Evolutionary conservation across 495 filamentous ascomycete species (phyloP).

Genomic region (Neurospora intermedia): DNA sequence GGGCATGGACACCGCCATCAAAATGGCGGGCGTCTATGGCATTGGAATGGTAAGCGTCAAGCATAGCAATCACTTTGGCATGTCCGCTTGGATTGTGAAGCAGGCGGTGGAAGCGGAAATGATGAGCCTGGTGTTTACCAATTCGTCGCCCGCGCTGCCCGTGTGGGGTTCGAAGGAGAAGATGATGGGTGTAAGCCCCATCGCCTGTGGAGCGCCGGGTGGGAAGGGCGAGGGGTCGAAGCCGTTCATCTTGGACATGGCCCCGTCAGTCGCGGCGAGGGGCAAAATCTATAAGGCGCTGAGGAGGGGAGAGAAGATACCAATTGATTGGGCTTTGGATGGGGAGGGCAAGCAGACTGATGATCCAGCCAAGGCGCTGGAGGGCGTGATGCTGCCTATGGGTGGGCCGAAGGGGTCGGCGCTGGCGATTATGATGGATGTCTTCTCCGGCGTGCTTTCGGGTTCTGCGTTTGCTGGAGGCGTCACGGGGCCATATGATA

Average conservation of each 20-base stretch:
- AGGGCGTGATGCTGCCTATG: conserved; percentile 72
- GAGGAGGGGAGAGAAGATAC: conserved; percentile 62
- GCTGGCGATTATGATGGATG: conserved; percentile 72
- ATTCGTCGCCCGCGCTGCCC: conserved; percentile 63
- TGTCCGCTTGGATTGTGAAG: conserved; percentile 68
- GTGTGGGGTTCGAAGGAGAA: conserved; percentile 59
- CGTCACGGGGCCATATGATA: conserved; percentile 64
- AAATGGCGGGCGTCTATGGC: conserved; percentile 53
- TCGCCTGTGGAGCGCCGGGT: conserved; percentile 64
- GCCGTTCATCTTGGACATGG: conserved; percentile 70
- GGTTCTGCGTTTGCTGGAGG: conserved; percentile 60
- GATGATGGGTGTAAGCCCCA: conserved; percentile 65
- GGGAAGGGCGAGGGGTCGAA: conserved; percentile 28
- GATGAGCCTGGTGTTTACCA: conserved; percentile 72
- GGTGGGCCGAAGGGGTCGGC: conserved; percentile 67
- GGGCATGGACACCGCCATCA: conserved; percentile 53
- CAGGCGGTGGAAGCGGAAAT: conserved; percentile 61
- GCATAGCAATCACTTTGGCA: conserved; percentile 72
- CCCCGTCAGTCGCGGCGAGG: conserved; percentile 58
- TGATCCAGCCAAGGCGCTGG: conserved; percentile 53
- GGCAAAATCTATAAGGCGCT: conserved; percentile 70
- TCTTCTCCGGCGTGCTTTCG: conserved; percentile 66
- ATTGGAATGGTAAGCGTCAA: conserved; percentile 65
- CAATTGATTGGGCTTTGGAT: conserved; percentile 64
- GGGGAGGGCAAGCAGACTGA: conserved; percentile 54